Evolutionary conservation across 805 yeast genomes (phyloP).

Genomic region (Nakazawaea peltata): DNA sequence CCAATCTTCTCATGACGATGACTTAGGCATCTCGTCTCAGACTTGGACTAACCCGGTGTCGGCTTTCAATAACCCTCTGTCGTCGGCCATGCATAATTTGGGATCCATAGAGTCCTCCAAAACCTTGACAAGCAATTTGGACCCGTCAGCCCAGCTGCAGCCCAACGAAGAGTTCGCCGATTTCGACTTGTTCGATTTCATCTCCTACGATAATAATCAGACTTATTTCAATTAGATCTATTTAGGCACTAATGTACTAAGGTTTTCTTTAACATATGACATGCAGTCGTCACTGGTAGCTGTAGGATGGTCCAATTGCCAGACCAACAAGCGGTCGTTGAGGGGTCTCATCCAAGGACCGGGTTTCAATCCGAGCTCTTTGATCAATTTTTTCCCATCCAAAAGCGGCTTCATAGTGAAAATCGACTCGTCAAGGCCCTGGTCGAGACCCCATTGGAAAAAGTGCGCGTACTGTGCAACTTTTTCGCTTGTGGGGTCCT

Average conservation of each 20-base stretch:
- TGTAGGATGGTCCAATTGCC: conserved; percentile 75
- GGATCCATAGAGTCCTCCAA: neutral
- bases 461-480: conserved; percentile 14
- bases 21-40: too few relatives aligned
- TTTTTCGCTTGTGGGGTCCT: conserved; percentile 8
- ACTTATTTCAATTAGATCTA: neutral
- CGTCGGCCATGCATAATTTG: conserved; percentile 1
- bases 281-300: conserved; percentile 47
- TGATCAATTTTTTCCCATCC: conserved; percentile 65
- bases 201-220: conserved; percentile 5
- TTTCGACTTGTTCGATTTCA: conserved; percentile 9
- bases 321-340: conserved; percentile 46
- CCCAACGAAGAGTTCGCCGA: too few relatives aligned
- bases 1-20: too few relatives aligned
- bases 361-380: conserved; percentile 47
- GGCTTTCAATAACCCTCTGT: too few relatives aligned
- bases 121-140: too few relatives aligned
- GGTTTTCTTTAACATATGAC: conserved; percentile 23
- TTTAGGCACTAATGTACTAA: too few relatives aligned
- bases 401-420: conserved; percentile 53
- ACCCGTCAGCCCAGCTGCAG: too few relatives aligned
- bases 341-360: conserved; percentile 81
- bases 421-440: too few relatives aligned
- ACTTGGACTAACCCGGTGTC: too few relatives aligned
- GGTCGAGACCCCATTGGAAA: conserved; percentile 21